These are phyloP conservation scores for Pleochaeta shiraiana DNA, from an alignment of 2,329 filamentous ascomycete genomes.

Conservation along the genomic window DNA sequence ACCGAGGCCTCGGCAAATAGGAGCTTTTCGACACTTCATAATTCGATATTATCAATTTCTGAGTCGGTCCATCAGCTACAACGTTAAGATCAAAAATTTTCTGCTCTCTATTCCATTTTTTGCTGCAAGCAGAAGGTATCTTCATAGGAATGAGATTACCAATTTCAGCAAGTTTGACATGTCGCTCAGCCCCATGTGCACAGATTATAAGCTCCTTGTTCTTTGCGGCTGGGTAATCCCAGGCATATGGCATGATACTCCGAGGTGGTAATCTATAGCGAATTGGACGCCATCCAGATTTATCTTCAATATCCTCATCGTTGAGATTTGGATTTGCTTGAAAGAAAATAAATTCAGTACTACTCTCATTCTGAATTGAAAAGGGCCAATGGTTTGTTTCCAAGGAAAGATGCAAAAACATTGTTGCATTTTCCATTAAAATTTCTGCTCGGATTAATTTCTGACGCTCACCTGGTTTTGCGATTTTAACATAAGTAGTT, in stretches of 20 bases:
- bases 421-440: conserved; percentile 76
- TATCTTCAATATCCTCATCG: conserved; percentile 60
- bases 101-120: conserved; percentile 36
- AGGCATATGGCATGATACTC: conserved; percentile 98
- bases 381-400: conserved; percentile 96
- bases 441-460: conserved; percentile 73
- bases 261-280: conserved; percentile 77
- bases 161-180: conserved; percentile 91
- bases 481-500: conserved; percentile 80
- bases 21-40: conserved; percentile 85
- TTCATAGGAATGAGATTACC: conserved; percentile 93
- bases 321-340: conserved; percentile 90
- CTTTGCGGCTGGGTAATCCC: conserved; percentile 98
- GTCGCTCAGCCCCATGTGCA: conserved; percentile 58
- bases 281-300: conserved; percentile 78
- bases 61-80: conserved; percentile 82
- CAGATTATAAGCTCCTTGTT: conserved; percentile 78
- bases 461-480: conserved; percentile 75
- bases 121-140: conserved; percentile 31
- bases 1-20: conserved; percentile 44
- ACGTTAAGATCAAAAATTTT: conserved; percentile 97
- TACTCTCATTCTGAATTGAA: conserved; percentile 96
- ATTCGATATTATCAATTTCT: conserved; percentile 84
- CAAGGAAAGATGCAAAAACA: conserved; percentile 76
- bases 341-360: conserved; percentile 90